Evolutionary conservation across 148 eudicot species (phyloP).

Genomic region (Chenopodium formosanum): DNA sequence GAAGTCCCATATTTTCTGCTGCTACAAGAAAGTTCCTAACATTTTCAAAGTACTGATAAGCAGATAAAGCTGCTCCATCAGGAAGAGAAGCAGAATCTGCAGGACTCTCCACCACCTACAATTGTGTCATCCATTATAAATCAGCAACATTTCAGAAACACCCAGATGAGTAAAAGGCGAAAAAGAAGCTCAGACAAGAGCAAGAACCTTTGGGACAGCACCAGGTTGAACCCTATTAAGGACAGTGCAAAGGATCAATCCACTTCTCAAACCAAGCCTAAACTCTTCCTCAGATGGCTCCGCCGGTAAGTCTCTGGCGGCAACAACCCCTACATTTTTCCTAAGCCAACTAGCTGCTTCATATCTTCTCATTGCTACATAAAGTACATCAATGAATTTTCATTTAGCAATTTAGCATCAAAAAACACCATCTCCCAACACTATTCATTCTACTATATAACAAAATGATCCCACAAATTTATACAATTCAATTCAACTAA

Average conservation of each 20-base stretch:
- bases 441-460: neutral
- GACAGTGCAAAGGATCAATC: conserved; percentile 79
- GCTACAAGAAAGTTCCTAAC: conserved; percentile 94
- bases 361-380: conserved; percentile 58
- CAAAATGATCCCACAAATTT: neutral
- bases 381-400: conserved; percentile 15
- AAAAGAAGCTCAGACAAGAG: neutral
- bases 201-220: conserved; percentile 83
- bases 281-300: conserved; percentile 95
- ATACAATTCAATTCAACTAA: neutral
- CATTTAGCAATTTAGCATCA: conserved; percentile 4
- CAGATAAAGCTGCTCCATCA: conserved; percentile 97
- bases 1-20: conserved; percentile 70
- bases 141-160: conserved; percentile 11
- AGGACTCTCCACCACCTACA: conserved; percentile 82
- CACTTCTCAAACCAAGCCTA: conserved; percentile 81
- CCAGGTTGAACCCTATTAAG: conserved; percentile 92
- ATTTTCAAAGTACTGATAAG: conserved; percentile 93
- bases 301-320: conserved; percentile 80
- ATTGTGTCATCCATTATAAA: conserved; percentile 2
- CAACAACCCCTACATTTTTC: conserved; percentile 87
- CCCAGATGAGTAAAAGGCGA: neutral
- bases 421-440: neutral
- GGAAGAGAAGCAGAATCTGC: conserved; percentile 67
- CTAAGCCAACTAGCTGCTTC: conserved; percentile 92